Base-by-base conservation (phyloP, 2,329 filamentous ascomycete species). In the Microthyrium microscopicum region DNA sequence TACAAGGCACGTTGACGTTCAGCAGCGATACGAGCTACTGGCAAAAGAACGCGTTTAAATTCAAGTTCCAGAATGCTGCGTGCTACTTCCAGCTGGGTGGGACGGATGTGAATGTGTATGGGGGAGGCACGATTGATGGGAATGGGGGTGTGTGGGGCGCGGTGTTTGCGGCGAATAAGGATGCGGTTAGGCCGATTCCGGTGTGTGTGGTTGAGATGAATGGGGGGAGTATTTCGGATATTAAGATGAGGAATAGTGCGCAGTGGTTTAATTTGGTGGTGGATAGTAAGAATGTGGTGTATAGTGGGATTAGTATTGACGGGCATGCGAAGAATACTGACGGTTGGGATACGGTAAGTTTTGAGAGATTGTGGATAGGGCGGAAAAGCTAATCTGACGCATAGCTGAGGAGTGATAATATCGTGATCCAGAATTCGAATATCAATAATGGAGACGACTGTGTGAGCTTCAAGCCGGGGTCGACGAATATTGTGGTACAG, bases 401-500 rank as follows among this genome's bases (percentile, higher is more conserved):
- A 74, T 66, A 1, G n/a, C 74, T 77, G 46, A 66, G 72, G 5
- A 70, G 66, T 9, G 54, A 61, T 17, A 64, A 68, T 31, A 61
- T 80, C 22, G 66, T 74, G 0, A 77, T 80, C 22, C 73, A 79
- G 44, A 69, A 79, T 47, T 77, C 69, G 0, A 51, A 66, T 18
- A 66, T 73, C 41, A 60, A 68, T 48, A 77, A 77, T 42, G 70
- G 69, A 22, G 74, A 79, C 46, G 71, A 82, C 47, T 81, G 77
- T 39, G 71, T 81, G 9, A 73, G 73, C 1, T 80, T 81, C 62
- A 81, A 78, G 49, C 73, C 73, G 16, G 78, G 78, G 47, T 70
- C 63, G 41, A 77, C 70, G 26, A 63, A 74, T 39, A 65, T 78
- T 3, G 49, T 78, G 3, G 63, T 78, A 5, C 71, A 78, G 45